Evolutionary conservation across 202 grass and related monocot species (phyloP).

Genomic region (Zizania palustris): DNA sequence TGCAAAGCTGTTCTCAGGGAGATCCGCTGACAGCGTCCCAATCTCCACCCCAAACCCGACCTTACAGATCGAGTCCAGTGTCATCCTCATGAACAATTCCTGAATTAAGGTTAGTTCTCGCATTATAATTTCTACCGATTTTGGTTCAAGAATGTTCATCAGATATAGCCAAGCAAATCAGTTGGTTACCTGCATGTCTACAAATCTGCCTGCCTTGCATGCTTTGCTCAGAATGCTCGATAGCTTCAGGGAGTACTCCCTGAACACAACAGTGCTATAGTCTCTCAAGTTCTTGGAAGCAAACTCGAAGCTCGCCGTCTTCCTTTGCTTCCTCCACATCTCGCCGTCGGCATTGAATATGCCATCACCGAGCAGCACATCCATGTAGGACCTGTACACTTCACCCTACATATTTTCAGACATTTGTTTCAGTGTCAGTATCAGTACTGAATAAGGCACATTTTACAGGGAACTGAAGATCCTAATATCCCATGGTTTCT

Average conservation of each 20-base stretch:
- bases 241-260: slow-evolving; percentile 87
- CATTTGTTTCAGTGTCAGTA: neutral
- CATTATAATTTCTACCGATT: neutral
- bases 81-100: slow-evolving; percentile 98
- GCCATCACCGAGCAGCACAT: slow-evolving; percentile 87
- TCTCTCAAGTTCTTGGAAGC: slow-evolving; percentile 94
- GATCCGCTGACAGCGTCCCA: slow-evolving; percentile 73
- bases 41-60: slow-evolving; percentile 91
- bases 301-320: slow-evolving; percentile 97
- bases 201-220: slow-evolving; percentile 48
- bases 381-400: slow-evolving; percentile 83
- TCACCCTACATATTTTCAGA: slow-evolving; percentile 60
- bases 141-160: slow-evolving; percentile 10
- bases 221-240: slow-evolving; percentile 68
- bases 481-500: neutral
- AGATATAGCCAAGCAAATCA: neutral
- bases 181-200: slow-evolving; percentile 77
- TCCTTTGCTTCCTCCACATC: slow-evolving; percentile 88
- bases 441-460: neutral
- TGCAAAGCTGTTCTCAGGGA: slow-evolving; percentile 84
- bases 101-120: slow-evolving; percentile 30
- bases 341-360: slow-evolving; percentile 96
- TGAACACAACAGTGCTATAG: slow-evolving; percentile 80
- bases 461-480: neutral
- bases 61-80: slow-evolving; percentile 90